Conservation (phyloP, 106 monocot genomes). For the Narthecium ossifragum region DNA sequence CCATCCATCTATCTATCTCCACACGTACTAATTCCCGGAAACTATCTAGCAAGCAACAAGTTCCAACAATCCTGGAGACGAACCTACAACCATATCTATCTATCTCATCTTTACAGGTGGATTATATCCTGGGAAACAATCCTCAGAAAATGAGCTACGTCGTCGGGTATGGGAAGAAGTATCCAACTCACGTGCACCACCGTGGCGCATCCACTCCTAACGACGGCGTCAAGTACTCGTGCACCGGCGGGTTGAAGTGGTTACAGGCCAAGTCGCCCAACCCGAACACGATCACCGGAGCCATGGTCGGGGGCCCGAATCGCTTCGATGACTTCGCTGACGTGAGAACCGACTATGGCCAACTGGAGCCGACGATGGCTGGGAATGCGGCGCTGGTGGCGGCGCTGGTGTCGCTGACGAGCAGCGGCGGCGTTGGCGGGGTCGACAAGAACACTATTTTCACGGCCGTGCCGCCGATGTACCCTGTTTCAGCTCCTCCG, state of each 20-base stretch:
- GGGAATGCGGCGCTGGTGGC: slow-evolving; percentile 82
- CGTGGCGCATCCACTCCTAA: slow-evolving; percentile 67
- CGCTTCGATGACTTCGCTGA: slow-evolving; percentile 45
- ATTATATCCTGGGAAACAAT: slow-evolving; percentile 70
- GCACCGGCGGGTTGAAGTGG: slow-evolving; percentile 78
- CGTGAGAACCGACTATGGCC: slow-evolving; percentile 21
- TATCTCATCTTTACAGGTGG: slow-evolving; percentile 39
- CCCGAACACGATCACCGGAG: slow-evolving; percentile 58
- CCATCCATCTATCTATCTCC: not conserved
- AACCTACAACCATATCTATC: too few relatives aligned
- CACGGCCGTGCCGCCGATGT: slow-evolving; percentile 44
- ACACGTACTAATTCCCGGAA: too few relatives aligned
- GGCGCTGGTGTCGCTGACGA: slow-evolving; percentile 48
- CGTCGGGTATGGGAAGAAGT: slow-evolving; percentile 60
- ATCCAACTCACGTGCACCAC: slow-evolving; percentile 70
- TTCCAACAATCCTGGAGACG: too few relatives aligned
- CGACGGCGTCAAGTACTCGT: slow-evolving; percentile 48
- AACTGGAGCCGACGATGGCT: slow-evolving; percentile 69
- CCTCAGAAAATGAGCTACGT: slow-evolving; percentile 84
- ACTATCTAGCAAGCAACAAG: too few relatives aligned
- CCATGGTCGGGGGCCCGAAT: slow-evolving; percentile 82
- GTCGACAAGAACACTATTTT: slow-evolving; percentile 75
- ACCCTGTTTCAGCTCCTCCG: slow-evolving; percentile 46
- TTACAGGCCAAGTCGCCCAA: slow-evolving; percentile 27
- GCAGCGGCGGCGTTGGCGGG: slow-evolving; percentile 17